Conservation (phyloP, 176 grass and related monocot genomes). For the Oryza glumipatula region DNA sequence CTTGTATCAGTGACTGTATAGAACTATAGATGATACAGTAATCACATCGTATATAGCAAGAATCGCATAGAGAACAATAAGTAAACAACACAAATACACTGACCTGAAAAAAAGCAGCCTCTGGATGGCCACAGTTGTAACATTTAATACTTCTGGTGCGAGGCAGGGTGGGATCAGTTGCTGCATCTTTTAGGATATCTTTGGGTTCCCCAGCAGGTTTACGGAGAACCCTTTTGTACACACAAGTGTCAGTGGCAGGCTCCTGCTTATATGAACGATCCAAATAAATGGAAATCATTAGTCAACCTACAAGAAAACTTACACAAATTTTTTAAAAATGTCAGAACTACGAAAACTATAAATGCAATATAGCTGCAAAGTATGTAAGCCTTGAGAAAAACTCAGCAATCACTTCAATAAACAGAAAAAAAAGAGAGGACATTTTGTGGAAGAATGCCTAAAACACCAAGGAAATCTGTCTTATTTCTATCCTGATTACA, state of each 20-base stretch:
- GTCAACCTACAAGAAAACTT: constrained; percentile 8
- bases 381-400: background rate
- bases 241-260: constrained; percentile 58
- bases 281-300: background rate
- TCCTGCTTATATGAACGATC: constrained; percentile 52
- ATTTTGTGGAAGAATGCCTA: background rate
- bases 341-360: background rate
- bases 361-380: background rate
- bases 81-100: background rate
- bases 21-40: background rate
- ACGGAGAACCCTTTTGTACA: constrained; percentile 82
- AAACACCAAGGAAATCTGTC: background rate
- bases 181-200: constrained; percentile 67
- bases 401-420: background rate
- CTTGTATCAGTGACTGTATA: background rate
- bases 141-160: constrained; percentile 83
- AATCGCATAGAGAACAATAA: background rate
- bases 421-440: background rate
- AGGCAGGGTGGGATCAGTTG: constrained; percentile 74
- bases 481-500: background rate
- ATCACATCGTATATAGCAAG: background rate
- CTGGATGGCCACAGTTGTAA: constrained; percentile 68
- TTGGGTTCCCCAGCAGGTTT: constrained; percentile 56
- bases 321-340: background rate
- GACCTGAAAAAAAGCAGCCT: constrained; percentile 93